These are phyloP conservation scores for Capsella bursapastoris DNA, from an alignment of 345 rosid genomes.

Conservation along the genomic window DNA sequence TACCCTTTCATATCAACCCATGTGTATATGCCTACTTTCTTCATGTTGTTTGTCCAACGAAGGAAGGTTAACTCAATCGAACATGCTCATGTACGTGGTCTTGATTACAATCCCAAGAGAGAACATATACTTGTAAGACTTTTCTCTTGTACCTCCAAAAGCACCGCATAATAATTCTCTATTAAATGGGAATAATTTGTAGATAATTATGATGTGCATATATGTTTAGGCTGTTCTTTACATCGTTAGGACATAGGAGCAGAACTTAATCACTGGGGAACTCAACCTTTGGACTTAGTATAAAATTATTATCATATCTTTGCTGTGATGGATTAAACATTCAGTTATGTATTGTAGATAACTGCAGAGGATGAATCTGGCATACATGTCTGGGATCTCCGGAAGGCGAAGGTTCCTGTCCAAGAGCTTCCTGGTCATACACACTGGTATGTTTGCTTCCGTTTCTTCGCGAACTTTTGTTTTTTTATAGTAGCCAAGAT, in stretches of 20 bases:
- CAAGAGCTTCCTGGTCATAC: conserved; percentile 84
- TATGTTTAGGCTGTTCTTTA: conserved; percentile 2
- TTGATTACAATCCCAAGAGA: conserved; percentile 69
- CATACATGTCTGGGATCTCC: conserved; percentile 77
- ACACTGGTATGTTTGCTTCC: conserved; percentile 61
- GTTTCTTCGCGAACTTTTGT: conserved; percentile 25
- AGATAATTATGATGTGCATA: background rate
- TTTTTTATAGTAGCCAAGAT: background rate
- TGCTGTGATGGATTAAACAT: conserved; percentile 20
- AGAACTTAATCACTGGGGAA: background rate
- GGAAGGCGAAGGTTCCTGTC: conserved; percentile 68
- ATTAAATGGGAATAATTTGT: background rate
- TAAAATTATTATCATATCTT: background rate
- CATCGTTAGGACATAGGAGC: background rate
- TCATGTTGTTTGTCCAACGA: conserved; percentile 27
- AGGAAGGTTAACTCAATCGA: conserved; percentile 80
- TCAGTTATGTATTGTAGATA: conserved; percentile 45
- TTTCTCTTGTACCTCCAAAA: background rate
- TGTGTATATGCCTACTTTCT: conserved; percentile 15
- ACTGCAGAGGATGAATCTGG: conserved; percentile 86
- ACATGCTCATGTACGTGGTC: conserved; percentile 60
- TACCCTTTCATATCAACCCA: conserved; percentile 7
- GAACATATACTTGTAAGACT: conserved; percentile 72
- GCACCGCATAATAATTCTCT: background rate
- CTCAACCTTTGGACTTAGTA: background rate